phyloP scores from a whole-genome alignment of 345 rosid species.

The Anacardium occidentale region DNA sequence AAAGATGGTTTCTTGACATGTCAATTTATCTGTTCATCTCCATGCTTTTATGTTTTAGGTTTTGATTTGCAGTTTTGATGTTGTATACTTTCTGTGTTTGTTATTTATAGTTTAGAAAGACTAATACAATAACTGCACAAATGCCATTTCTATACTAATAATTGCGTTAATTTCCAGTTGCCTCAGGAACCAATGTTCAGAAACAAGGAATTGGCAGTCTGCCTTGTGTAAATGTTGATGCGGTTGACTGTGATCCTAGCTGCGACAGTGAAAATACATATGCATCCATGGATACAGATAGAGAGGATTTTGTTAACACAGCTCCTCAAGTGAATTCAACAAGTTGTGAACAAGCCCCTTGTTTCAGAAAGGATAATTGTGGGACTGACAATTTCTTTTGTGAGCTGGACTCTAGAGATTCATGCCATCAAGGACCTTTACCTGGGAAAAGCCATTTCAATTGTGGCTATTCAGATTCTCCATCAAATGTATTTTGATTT shows the following conservation, averaged over 20 bases:
- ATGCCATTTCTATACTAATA: background rate
- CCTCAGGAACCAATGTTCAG: conserved; percentile 33
- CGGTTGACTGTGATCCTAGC: conserved; percentile 31
- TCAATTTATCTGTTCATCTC: background rate
- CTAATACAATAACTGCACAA: background rate
- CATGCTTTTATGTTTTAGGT: background rate
- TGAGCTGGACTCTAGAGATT: conserved; percentile 35
- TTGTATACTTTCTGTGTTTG: background rate
- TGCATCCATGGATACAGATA: conserved; percentile 6
- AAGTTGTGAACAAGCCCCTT: conserved; percentile 30
- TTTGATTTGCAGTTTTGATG: background rate
- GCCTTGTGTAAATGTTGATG: conserved; percentile 42
- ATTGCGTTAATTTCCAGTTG: conserved; percentile 34
- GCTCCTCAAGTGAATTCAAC: conserved; percentile 25
- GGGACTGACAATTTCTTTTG: conserved; percentile 33
- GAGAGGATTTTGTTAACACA: conserved; percentile 22
- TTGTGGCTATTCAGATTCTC: conserved; percentile 38
- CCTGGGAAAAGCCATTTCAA: conserved; percentile 39
- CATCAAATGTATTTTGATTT: conserved; percentile 48
- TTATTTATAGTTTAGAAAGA: background rate
- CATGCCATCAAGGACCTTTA: conserved; percentile 37
- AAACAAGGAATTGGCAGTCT: conserved; percentile 28
- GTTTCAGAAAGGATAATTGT: conserved; percentile 26
- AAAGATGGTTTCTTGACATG: background rate
- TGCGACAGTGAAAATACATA: conserved; percentile 30